phyloP scores from a whole-genome alignment of 139 green algal species.

The Ostreobium quekettii region DNA sequence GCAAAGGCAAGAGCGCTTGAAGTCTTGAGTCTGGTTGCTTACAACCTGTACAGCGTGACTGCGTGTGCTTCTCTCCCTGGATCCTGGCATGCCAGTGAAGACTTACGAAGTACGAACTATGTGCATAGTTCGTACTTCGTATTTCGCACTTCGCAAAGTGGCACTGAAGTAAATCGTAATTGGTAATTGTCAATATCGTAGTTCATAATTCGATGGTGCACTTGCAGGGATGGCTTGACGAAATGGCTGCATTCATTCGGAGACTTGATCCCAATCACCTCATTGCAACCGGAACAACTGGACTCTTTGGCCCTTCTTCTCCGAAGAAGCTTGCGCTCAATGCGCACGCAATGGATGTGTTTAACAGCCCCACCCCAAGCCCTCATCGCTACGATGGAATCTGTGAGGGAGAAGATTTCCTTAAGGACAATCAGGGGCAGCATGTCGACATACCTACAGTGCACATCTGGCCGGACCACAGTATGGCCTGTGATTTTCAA shows the following conservation, averaged over 20 bases:
- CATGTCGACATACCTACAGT: neutral
- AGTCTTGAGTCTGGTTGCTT: too few species aligned
- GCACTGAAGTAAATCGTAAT: neutral
- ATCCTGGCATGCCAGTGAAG: neutral
- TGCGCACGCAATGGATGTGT: neutral
- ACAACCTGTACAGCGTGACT: too few species aligned
- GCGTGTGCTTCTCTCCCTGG: too few species aligned
- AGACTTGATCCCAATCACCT: conserved; percentile 30
- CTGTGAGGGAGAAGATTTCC: conserved; percentile 8
- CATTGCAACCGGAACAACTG: conserved; percentile 19
- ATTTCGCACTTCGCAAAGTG: neutral
- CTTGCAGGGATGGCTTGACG: conserved; percentile 37
- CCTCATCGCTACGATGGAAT: neutral
- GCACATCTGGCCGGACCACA: conserved; percentile 7
- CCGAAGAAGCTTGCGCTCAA: conserved; percentile 16
- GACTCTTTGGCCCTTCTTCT: conserved; percentile 59
- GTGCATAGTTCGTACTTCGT: neutral
- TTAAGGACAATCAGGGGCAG: neutral
- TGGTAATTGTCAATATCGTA: neutral
- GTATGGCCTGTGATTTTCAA: conserved; percentile 3
- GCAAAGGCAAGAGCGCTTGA: too few species aligned
- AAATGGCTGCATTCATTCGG: conserved; percentile 41
- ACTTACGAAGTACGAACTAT: neutral
- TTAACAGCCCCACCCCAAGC: neutral
- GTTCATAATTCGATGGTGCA: neutral